phyloP scores from a whole-genome alignment of 805 yeast genomes.

The Ogataea angusta region DNA sequence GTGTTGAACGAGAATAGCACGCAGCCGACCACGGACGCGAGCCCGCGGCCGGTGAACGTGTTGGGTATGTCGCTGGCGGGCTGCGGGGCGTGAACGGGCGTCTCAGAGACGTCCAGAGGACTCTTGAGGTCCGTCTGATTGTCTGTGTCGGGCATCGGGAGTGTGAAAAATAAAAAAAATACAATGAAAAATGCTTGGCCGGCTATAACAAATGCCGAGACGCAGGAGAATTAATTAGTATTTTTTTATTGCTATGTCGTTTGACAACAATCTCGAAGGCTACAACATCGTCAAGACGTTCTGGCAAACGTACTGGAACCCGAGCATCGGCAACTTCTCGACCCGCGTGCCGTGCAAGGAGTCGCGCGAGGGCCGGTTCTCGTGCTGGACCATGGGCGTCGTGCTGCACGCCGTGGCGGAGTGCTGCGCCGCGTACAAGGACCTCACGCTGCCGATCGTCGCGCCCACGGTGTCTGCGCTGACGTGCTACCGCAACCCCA shows the following conservation, averaged over 20 bases:
- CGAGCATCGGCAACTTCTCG: slow-evolving; percentile 35
- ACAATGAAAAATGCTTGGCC: too few species aligned
- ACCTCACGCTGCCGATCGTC: slow-evolving; percentile 51
- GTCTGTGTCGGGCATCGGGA: background rate
- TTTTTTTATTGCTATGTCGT: slow-evolving; percentile 17
- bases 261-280: slow-evolving; percentile 35
- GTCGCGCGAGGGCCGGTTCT: slow-evolving; percentile 49
- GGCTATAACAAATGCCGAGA: too few species aligned
- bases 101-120: background rate
- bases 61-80: slow-evolving; percentile 42
- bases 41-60: slow-evolving; percentile 69
- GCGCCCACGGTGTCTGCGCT: slow-evolving; percentile 49
- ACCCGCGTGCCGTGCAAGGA: slow-evolving; percentile 42
- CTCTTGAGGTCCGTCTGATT: background rate
- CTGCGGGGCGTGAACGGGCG: background rate
- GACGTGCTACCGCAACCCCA: slow-evolving; percentile 48
- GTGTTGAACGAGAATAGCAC: slow-evolving; percentile 52
- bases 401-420: slow-evolving; percentile 65
- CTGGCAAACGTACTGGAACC: slow-evolving; percentile 43
- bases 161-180: background rate
- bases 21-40: slow-evolving; percentile 43
- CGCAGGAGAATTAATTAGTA: background rate
- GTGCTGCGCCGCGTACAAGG: slow-evolving; percentile 53
- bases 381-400: slow-evolving; percentile 67
- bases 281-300: slow-evolving; percentile 37